A percentile compares a stretch with the other conserved stretches of the same genome.
These are phyloP conservation scores for Dianthus caryophyllus DNA, from an alignment of 148 eudicot species.

Conservation along the genomic window DNA sequence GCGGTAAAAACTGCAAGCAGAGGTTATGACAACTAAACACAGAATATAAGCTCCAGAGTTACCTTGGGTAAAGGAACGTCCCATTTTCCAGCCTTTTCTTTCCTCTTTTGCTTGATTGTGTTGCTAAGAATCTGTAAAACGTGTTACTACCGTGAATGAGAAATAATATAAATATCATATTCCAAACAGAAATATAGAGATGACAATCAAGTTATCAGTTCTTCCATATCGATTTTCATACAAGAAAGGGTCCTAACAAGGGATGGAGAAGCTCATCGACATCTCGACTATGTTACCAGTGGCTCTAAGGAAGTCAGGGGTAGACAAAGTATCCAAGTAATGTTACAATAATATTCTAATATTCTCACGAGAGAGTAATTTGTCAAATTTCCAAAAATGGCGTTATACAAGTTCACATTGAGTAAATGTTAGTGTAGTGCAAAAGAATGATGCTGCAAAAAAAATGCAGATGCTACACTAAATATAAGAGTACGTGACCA, in stretches of 20 bases:
- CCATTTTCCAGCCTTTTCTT: conserved; percentile 98
- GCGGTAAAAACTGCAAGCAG: neutral
- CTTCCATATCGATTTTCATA: neutral
- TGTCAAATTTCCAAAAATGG: neutral
- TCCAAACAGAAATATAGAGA: neutral
- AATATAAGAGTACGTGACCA: neutral
- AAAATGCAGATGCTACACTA: neutral
- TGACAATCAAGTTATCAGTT: neutral
- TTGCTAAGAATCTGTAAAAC: conserved; percentile 71
- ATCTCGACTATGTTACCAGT: too few species aligned
- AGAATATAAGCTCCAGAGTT: conserved; percentile 3
- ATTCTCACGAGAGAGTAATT: neutral
- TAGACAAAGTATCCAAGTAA: neutral
- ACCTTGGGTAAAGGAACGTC: conserved; percentile 98
- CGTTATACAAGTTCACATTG: neutral
- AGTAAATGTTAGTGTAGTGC: neutral
- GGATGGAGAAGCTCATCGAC: too few species aligned
- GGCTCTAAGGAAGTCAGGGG: too few species aligned
- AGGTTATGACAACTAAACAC: neutral
- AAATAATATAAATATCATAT: neutral
- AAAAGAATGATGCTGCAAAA: neutral
- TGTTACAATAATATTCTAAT: neutral
- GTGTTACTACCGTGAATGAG: neutral
- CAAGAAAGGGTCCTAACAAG: neutral
- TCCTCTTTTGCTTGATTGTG: conserved; percentile 94